These are phyloP conservation scores for Crucibulum laeve DNA, from an alignment of 768 basidiomycete species.

Conservation along the genomic window DNA sequence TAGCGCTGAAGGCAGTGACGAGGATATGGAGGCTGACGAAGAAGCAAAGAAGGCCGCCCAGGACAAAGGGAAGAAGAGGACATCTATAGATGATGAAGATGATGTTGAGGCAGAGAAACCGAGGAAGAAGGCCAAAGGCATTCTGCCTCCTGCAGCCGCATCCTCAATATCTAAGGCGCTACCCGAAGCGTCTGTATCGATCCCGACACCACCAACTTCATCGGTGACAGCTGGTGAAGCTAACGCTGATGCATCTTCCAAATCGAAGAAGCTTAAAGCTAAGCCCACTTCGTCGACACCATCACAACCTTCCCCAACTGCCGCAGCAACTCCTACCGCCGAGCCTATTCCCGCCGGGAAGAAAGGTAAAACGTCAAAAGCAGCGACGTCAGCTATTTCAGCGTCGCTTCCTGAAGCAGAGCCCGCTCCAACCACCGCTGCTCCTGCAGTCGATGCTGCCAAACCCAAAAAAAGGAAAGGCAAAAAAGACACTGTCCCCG, in stretches of 20 bases:
- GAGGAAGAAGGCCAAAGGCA: conserved; percentile 39
- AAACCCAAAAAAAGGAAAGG: conserved; percentile 4
- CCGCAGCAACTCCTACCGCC: not conserved
- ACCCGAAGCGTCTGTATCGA: not conserved
- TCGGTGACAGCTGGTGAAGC: too few relatives aligned
- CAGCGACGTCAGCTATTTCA: not conserved
- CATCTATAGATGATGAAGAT: conserved; percentile 31
- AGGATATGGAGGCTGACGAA: conserved; percentile 16
- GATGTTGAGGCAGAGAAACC: conserved; percentile 33
- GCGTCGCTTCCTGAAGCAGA: not conserved
- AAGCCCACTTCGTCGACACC: not conserved
- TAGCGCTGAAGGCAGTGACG: conserved; percentile 16
- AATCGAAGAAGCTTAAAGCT: conserved; percentile 16
- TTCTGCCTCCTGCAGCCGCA: conserved; percentile 7
- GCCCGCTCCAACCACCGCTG: not conserved
- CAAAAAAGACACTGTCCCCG: conserved; percentile 12
- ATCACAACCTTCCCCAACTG: too few relatives aligned
- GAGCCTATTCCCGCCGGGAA: not conserved
- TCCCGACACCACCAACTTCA: too few relatives aligned
- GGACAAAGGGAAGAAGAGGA: conserved; percentile 29
- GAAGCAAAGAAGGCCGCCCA: conserved; percentile 13
- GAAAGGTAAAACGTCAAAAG: not conserved
- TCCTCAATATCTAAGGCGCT: conserved; percentile 6
- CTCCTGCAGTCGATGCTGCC: not conserved
- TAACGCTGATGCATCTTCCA: conserved; percentile 2